phyloP scores from a whole-genome alignment of 768 basidiomycete species.

The Macrolepiota fuliginosa region DNA sequence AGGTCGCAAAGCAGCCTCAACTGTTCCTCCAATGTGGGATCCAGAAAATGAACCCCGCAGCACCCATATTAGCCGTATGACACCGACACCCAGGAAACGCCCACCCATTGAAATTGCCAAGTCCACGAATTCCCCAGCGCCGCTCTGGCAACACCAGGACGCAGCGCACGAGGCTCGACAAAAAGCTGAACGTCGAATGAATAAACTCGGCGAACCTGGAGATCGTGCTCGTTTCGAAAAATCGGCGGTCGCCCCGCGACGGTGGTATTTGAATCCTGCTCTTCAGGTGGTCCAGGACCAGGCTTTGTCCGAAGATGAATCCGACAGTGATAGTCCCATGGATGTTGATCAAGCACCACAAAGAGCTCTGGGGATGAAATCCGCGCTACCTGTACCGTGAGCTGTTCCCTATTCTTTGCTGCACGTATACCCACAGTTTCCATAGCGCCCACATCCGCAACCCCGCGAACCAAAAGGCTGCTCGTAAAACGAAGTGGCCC shows the following conservation, averaged over 20 bases:
- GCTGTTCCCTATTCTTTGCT: not conserved
- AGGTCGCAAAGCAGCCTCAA: constrained; percentile 8
- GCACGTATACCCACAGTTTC: not conserved
- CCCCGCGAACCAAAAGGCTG: constrained; percentile 2
- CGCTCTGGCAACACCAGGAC: constrained; percentile 14
- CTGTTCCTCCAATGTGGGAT: constrained; percentile 7
- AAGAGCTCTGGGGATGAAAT: not conserved
- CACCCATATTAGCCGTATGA: constrained; percentile 5
- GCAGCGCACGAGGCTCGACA: constrained; percentile 4
- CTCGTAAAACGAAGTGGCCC: constrained; percentile 5
- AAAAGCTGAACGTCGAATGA: constrained; percentile 9
- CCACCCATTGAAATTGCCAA: constrained; percentile 10
- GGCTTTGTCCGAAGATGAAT: not conserved
- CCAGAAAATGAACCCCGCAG: constrained; percentile 10
- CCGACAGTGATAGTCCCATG: not conserved
- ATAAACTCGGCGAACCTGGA: not conserved
- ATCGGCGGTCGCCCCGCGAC: not conserved
- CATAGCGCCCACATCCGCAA: not conserved
- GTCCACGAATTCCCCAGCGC: not conserved
- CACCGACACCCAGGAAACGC: not conserved
- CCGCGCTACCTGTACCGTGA: not conserved
- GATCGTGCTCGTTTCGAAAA: constrained; percentile 1
- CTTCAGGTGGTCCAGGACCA: constrained; percentile 3
- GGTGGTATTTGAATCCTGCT: constrained; percentile 4
- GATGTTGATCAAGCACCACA: constrained; percentile 11